Base-by-base conservation (phyloP, 345 rosid species). In the Gynandropsis gynandra region DNA sequence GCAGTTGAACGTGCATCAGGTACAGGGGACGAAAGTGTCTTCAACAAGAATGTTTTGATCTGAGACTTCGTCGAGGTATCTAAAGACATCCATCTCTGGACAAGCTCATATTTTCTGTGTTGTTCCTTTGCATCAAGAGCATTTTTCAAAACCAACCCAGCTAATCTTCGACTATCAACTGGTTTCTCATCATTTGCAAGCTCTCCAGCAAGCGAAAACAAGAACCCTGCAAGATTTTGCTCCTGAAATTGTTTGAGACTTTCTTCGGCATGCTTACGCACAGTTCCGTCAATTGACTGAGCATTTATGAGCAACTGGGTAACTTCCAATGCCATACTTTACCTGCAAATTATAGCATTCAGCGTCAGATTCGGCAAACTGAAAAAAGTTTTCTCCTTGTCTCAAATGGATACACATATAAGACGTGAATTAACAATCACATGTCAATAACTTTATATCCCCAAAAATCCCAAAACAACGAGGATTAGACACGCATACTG, bases 1-100 rank as follows among this genome's bases (percentile, higher is more conserved):
- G 82, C 79, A 62, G 89, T 79, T 14, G 83, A 76, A 10, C 78
- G 73, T 62, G 83, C 89, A 67, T 79, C 89, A 1, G 69, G 73
- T 6, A 63, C 76, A 36, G 74, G 73, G 37, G 89, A 76, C 35
- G 85, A 64, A 1, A 82, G 81, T 36, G 83, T 82, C 68, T 71
- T 75, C 40, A 82, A 47, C 66, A 82, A 67, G 58, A 55, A 75
- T 1, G 75, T 50, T 70, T 76, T 79, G 47, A 82, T 77, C 62
- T 82, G 89, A 14, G 70, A 56, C 69, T 82, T 82, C n/a, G 67
- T 61, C n/a, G 72, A 14, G 50, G 53, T 43, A 34, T 82, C 89
- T 61, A 82, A 51, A 9, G 81, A 65, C 56, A 82, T 47, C 89
- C 89, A 82, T 66, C 86, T 73, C 54, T 82, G 89, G 13, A 82